Evolutionary conservation across 208 protist genomes (phyloP), one percentile per base, ranked within the genome.

Genomic region (Porcisia deanei): DNA sequence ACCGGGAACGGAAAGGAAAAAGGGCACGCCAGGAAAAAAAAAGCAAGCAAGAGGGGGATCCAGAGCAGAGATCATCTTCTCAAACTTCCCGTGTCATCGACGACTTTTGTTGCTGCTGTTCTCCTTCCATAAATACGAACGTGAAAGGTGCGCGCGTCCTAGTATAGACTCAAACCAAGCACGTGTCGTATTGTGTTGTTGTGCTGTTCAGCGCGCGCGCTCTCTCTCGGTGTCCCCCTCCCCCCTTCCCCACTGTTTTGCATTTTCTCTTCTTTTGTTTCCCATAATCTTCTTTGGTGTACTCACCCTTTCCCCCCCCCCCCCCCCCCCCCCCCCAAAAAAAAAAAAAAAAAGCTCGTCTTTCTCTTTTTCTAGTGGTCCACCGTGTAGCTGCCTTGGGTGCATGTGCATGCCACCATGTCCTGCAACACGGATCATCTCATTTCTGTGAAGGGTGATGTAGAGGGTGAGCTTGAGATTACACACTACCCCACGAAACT

Each of bases 401-500:
- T 25, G 8, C 8, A 37, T 43, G 18, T 20, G 30, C 12, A 37
- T 39, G 34, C 18, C 37, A 37, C 37, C 60, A 69, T 76, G 43
- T 59, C 58, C 20, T 22, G 59, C 37, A 68, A 52, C n/a, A 37
- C 58, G 8, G 55, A 54, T 0, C 25, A 60, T n/a, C 54, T 79
- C 57, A 68, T 77, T 52, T 77, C 67, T 10, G 78, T 82, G 14
- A 79, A 76, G 30, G 79, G 74, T 3, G 65, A 68, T 54, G 65
- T 60, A 20, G 75, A 84, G 37, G 69, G 74, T 2, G 74, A 77
- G 74, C 41, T 84, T 30, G 74, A 76, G 54, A 76, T 75, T 43
- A 55, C 73, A 20, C 79, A 69, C 45, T 85, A 77, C 59, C 68
- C 81, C 16, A 78, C 70, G 2, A 75, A 80, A 16, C 54, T 87